phyloP scores from a whole-genome alignment of 495 filamentous ascomycete species.

The Aspergillus mulundensis region DNA sequence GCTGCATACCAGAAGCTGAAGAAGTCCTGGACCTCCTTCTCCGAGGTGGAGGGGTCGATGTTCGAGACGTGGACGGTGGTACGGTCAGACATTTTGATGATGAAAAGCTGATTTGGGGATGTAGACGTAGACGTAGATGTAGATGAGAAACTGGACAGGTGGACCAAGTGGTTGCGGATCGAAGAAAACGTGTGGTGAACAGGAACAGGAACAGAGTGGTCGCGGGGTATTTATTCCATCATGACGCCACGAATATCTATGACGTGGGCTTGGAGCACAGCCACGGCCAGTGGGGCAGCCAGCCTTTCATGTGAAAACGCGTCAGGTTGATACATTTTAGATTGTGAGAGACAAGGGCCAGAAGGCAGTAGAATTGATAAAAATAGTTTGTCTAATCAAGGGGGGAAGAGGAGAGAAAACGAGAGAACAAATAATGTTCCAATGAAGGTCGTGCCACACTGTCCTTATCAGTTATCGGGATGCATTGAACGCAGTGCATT shows the following conservation, averaged over 20 bases:
- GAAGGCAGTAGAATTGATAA: constrained; percentile 17
- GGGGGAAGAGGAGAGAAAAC: constrained; percentile 3
- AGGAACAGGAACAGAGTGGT: neutral
- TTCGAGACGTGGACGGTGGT: constrained; percentile 63
- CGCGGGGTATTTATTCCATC: constrained; percentile 11
- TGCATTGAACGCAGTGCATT: neutral
- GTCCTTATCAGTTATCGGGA: neutral
- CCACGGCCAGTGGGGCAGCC: constrained; percentile 20
- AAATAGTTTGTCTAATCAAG: constrained; percentile 1
- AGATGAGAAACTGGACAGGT: neutral
- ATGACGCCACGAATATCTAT: neutral
- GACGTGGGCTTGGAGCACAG: constrained; percentile 18
- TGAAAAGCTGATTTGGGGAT: neutral
- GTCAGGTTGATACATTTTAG: neutral
- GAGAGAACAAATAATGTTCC: neutral
- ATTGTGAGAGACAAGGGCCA: neutral
- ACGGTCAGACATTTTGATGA: constrained; percentile 42
- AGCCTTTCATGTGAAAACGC: neutral
- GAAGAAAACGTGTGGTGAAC: neutral
- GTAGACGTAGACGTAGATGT: neutral
- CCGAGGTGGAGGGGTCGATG: constrained; percentile 72
- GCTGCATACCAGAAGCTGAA: constrained; percentile 91
- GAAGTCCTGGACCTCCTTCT: constrained; percentile 92
- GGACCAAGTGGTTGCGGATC: no score
- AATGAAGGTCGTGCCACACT: neutral